A percentile compares a stretch with the other conserved stretches of the same genome.
Conservation (phyloP, 1,284 basidiomycete species). For the Pascua sp. region DNA sequence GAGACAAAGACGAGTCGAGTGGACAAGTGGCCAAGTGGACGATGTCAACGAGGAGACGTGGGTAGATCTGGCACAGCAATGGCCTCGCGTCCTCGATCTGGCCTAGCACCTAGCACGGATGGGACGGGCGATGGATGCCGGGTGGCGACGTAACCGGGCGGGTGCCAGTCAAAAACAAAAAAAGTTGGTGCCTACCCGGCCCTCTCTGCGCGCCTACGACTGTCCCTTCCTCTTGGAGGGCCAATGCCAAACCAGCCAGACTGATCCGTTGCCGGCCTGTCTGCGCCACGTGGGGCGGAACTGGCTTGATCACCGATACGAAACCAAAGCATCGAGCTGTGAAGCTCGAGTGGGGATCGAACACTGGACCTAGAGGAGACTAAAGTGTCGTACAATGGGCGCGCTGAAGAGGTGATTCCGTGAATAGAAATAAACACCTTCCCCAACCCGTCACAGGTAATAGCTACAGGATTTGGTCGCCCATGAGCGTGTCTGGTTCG, state of each 20-base stretch:
- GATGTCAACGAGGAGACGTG: not conserved
- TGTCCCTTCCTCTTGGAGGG: constrained; percentile 42
- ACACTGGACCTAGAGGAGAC: constrained; percentile 45
- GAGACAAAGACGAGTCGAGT: not conserved
- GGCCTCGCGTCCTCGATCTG: not conserved
- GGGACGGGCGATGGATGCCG: not conserved
- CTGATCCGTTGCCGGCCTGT: constrained; percentile 48
- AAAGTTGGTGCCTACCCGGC: constrained; percentile 44
- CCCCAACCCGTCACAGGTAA: constrained; percentile 42
- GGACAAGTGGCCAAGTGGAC: not conserved
- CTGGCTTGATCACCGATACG: constrained; percentile 43
- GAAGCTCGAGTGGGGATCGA: constrained; percentile 43
- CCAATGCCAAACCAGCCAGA: constrained; percentile 42
- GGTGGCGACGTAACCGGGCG: not conserved
- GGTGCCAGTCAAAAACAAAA: constrained; percentile 6
- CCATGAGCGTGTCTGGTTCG: not conserved
- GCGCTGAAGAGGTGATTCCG: constrained; percentile 42
- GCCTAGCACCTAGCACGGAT: not conserved
- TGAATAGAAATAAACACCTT: constrained; percentile 38
- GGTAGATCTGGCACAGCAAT: not conserved
- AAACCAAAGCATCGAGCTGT: constrained; percentile 28
- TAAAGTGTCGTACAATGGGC: constrained; percentile 28
- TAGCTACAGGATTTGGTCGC: not conserved
- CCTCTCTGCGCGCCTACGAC: constrained; percentile 42
- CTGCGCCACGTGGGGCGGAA: constrained; percentile 12